Base-by-base conservation (phyloP, 2,329 filamentous ascomycete genomes). In the Beauveria australis region DNA sequence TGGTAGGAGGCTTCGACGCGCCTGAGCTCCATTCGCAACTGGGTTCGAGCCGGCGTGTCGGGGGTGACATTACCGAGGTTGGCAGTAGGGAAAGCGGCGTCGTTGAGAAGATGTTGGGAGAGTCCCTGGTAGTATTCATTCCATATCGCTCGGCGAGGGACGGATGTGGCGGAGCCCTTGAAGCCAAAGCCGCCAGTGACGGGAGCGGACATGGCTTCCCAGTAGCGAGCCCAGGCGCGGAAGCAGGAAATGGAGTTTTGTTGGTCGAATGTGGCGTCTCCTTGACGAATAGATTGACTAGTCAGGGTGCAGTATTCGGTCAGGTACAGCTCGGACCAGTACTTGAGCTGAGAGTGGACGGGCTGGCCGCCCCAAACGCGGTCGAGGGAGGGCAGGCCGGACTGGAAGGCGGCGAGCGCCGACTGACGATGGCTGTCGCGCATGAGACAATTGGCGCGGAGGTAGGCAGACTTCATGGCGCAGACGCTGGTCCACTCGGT, bases 401-500 rank as follows among this genome's bases (percentile, higher is more conserved):
- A 81, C 66, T 84, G 80, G 66, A 90, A 91, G 1, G 87, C 82
- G 44, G 78, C 76, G 18, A 91, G 75, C 1, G 89, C 89, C 60
- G 89, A 85, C 12, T 74, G 68, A 48, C 78, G 74, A 63, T 79
- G 74, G 14, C 76, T 75, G 26, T 76, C 76, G 26, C 79, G 79
- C 37, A 79, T 78, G 59, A 85, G 75, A 65, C 81, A 81, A 70
- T 80, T 87, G 71, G 89, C 90, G 71, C 87, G 88, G 54, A 96
- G 81, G 70, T 91, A 95, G 53, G 86, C 83, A 22, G 86, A 85
- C 72, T 93, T 95, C 59, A 94, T 78, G 30, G 88, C 82, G 74
- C 91, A 95, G 22, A 94, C 88, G 64, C 85, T 87, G 2, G 91
- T 91, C 91, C 91, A 97, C 69, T 87, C 84, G 2, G 84, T 82